Evolutionary conservation across 345 rosid genomes (phyloP).

Genomic region (Moricandia moricandioides): DNA sequence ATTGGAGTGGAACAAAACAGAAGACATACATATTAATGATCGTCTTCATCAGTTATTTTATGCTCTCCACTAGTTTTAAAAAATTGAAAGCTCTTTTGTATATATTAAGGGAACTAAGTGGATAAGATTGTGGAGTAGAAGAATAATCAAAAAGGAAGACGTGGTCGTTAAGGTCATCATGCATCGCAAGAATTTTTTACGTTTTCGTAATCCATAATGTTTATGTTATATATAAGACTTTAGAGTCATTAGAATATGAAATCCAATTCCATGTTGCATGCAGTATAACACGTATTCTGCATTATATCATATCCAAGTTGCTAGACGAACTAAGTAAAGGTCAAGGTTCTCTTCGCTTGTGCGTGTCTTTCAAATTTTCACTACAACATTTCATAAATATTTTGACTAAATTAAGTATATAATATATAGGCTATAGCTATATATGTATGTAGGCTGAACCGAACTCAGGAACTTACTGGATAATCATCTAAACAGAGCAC

Average conservation of each 20-base stretch:
- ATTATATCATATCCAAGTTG: slow-evolving; percentile 1
- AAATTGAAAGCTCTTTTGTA: neutral
- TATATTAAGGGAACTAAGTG: slow-evolving; percentile 8
- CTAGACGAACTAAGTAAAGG: neutral
- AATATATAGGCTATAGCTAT: neutral
- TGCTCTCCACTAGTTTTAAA: too few species aligned
- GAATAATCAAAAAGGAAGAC: slow-evolving; percentile 23
- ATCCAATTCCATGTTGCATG: slow-evolving; percentile 1
- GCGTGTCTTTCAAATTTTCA: neutral
- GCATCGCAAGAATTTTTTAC: slow-evolving; percentile 34
- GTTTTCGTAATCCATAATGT: slow-evolving; percentile 23
- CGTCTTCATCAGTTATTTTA: too few species aligned
- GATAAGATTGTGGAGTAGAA: slow-evolving; percentile 13
- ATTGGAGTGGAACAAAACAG: too few species aligned
- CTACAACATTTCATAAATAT: neutral
- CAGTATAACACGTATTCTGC: slow-evolving; percentile 10
- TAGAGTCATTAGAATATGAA: neutral
- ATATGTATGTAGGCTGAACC: neutral
- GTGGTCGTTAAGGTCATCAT: slow-evolving; percentile 22
- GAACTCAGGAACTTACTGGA: neutral
- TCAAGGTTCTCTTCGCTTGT: neutral
- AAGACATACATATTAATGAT: too few species aligned
- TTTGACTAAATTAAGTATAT: neutral
- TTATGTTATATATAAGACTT: slow-evolving; percentile 1
- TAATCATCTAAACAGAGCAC: neutral